Percentiles rank a stretch among this genome's conserved stretches.
These are phyloP conservation scores for Tetragonia tetragonoides DNA, from an alignment of 148 eudicot species.

Conservation along the genomic window DNA sequence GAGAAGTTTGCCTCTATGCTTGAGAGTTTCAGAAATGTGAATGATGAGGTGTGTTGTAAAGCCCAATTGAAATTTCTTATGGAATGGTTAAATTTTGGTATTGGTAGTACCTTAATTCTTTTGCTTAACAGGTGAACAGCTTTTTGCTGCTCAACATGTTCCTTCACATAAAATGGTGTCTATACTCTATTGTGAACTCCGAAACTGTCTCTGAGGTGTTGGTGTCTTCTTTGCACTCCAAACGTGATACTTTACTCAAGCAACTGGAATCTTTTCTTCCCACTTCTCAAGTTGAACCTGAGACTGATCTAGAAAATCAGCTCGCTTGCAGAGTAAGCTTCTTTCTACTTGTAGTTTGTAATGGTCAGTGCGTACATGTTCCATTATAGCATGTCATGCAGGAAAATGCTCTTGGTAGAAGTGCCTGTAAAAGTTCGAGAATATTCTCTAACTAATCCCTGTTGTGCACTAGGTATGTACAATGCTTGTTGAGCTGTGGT, in stretches of 20 bases:
- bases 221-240: conserved; percentile 53
- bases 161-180: conserved; percentile 72
- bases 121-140: conserved; percentile 57
- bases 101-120: conserved; percentile 14
- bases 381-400: neutral
- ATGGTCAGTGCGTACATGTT: neutral
- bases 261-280: conserved; percentile 59
- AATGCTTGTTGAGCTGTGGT: conserved; percentile 74
- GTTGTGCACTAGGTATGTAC: conserved; percentile 63
- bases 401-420: neutral
- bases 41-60: conserved; percentile 69
- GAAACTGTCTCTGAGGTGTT: conserved; percentile 59
- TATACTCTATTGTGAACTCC: conserved; percentile 56
- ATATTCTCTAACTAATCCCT: conserved; percentile 24
- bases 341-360: conserved; percentile 15
- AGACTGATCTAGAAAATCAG: conserved; percentile 43
- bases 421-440: neutral
- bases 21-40: conserved; percentile 58
- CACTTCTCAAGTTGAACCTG: conserved; percentile 39
- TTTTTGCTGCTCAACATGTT: conserved; percentile 89
- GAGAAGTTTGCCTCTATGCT: conserved; percentile 57
- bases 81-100: conserved; percentile 2
- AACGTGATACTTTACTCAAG: conserved; percentile 64
- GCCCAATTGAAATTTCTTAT: conserved; percentile 1
- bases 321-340: conserved; percentile 77